Conservation (phyloP, 495 filamentous ascomycete species). For the Venustampulla echinocandica region DNA sequence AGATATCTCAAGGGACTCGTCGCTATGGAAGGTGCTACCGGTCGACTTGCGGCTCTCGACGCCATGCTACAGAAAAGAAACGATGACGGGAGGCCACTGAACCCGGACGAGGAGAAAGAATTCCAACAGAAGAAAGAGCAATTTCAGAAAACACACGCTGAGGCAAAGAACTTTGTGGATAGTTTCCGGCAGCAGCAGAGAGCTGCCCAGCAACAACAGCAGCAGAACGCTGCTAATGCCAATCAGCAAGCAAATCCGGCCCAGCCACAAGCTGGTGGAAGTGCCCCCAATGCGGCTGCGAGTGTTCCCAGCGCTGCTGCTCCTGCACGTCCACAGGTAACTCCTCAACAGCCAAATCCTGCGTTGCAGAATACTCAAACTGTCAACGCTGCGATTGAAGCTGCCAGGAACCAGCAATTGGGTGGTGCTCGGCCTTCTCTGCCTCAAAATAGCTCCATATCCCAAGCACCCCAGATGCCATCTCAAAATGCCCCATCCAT, state of each 20-base stretch:
- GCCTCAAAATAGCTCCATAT: slow-evolving; percentile 2
- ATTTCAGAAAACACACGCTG: slow-evolving; percentile 12
- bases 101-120: slow-evolving; percentile 20
- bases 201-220: neutral
- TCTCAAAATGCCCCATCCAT: slow-evolving; percentile 21
- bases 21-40: slow-evolving; percentile 17
- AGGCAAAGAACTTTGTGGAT: slow-evolving; percentile 21
- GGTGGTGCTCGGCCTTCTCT: slow-evolving; percentile 25
- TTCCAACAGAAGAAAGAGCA: slow-evolving; percentile 22
- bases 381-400: slow-evolving; percentile 43
- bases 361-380: slow-evolving; percentile 25
- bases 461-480: slow-evolving; percentile 5
- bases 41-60: slow-evolving; percentile 7
- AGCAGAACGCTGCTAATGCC: slow-evolving; percentile 1
- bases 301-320: too few relatives aligned
- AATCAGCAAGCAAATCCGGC: slow-evolving; percentile 9
- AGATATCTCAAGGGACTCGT: slow-evolving; percentile 20
- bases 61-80: slow-evolving; percentile 7
- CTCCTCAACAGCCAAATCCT: slow-evolving; percentile 17
- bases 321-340: slow-evolving; percentile 21
- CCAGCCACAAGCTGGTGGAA: slow-evolving; percentile 6
- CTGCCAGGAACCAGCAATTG: slow-evolving; percentile 43
- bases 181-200: slow-evolving; percentile 18
- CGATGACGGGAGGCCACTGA: slow-evolving; percentile 12
- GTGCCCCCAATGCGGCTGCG: neutral